Base-by-base conservation (phyloP, 1,284 basidiomycete species). In the Stygiomarasmius scandens region DNA sequence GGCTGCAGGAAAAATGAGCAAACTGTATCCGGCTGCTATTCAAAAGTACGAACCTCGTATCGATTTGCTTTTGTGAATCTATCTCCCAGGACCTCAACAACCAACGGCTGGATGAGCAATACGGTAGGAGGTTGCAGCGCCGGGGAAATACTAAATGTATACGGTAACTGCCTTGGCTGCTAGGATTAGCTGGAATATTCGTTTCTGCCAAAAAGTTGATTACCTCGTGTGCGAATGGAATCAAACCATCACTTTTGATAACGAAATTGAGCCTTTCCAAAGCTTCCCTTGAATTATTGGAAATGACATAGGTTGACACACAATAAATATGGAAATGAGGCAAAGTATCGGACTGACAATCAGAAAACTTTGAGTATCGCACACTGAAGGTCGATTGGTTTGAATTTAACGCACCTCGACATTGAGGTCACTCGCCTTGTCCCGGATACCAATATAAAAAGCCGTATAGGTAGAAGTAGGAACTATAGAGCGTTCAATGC, bases 21-120 rank as follows among this genome's bases (percentile, higher is more conserved):
- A 4, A 48, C 45, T 58, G n/a, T 55, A 56, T 44, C 14, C 41
- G 47, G 24, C 56, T 25, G 23, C 12, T 12, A 32, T 12, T 12
- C 12, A 32, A 12, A 12, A 24, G 9, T 19, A 67, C 79, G 55
- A 54, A 92, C 91, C 61, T 79, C 74, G 63, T 80, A 83, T 24
- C 74, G 64, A 0, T 76, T 74, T 10, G 84, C 71, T 66, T 88
- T 90, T 41, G 87, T 89, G 67, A 94, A 95, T 0, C 92, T 89
- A 1, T 90, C 92, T 4, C 93, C 93, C 64, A 84, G 87, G 1
- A 95, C 66, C 64, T 94, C 91, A 1, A 80, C 86, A 3, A 92
- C 76, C 16, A 93, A 66, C 0, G 92, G 92, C 19, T 74, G 72
- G 8, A 75, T 71, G 24, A 95, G 75, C 54, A 94, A 70, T 1